A percentile compares a stretch with the other conserved stretches of the same genome.
These are phyloP conservation scores for Hyphopichia wangnamkhiaoensis DNA, from an alignment of 1,139 yeast species.

Conservation along the genomic window DNA sequence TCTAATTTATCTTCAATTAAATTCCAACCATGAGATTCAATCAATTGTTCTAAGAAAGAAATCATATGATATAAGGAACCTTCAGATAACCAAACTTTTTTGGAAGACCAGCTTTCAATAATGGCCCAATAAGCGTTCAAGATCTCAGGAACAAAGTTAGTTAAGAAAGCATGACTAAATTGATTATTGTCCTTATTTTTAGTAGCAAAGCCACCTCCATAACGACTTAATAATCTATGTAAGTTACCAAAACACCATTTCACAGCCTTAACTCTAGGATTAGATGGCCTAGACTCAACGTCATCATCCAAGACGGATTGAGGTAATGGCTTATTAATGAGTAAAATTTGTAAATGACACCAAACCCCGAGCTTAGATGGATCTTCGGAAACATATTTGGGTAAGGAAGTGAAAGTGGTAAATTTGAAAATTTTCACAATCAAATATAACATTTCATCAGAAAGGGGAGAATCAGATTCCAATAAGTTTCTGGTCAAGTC, in stretches of 20 bases:
- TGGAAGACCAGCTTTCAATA: conserved; percentile 60
- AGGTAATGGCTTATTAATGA: conserved; percentile 49
- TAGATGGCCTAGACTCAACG: conserved; percentile 31
- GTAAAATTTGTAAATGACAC: conserved; percentile 60
- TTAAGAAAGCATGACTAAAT: conserved; percentile 49
- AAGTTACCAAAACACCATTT: conserved; percentile 78
- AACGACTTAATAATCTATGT: conserved; percentile 57
- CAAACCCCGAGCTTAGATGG: conserved; percentile 56
- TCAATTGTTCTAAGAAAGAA: conserved; percentile 62
- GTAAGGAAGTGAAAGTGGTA: conserved; percentile 56
- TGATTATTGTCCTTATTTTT: conserved; percentile 34
- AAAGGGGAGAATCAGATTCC: conserved; percentile 25
- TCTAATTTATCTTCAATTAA: conserved; percentile 57
- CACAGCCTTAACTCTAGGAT: conserved; percentile 59
- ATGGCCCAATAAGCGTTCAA: conserved; percentile 58
- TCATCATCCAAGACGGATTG: conserved; percentile 34
- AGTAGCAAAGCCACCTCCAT: conserved; percentile 50
- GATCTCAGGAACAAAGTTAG: conserved; percentile 61
- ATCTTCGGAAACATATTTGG: conserved; percentile 53
- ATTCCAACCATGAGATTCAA: conserved; percentile 56
- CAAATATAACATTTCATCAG: conserved; percentile 61
- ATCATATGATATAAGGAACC: conserved; percentile 61
- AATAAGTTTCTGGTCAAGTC: conserved; percentile 43
- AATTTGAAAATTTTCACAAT: conserved; percentile 67
- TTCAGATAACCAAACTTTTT: conserved; percentile 61